phyloP scores from a whole-genome alignment of 192 early-diverging fungal genomes.

The Phycomyces blakesleeanus region DNA sequence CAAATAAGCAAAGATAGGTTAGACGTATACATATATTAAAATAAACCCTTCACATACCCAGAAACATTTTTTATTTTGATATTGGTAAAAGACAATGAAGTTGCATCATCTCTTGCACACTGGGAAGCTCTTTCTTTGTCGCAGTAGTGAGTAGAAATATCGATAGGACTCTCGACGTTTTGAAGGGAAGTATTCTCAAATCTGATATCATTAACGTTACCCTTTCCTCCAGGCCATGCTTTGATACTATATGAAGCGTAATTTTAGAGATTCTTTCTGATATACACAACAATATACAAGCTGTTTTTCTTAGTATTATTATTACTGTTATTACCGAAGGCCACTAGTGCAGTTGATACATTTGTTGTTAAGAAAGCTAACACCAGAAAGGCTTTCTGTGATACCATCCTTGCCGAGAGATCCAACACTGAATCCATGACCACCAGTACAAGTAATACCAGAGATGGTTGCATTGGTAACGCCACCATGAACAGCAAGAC shows the following conservation, averaged over 20 bases:
- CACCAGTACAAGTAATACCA: constrained; percentile 34
- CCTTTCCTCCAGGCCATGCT: constrained; percentile 39
- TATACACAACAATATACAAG: no score
- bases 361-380: constrained; percentile 27
- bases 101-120: constrained; percentile 31
- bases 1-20: no score
- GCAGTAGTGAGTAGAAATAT: constrained; percentile 47
- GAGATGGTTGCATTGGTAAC: constrained; percentile 39
- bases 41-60: constrained; percentile 21
- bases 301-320: no score
- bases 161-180: constrained; percentile 28
- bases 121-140: constrained; percentile 32
- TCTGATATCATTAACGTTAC: constrained; percentile 42
- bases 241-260: constrained; percentile 36
- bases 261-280: no score
- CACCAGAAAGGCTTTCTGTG: constrained; percentile 36
- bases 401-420: constrained; percentile 12
- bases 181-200: constrained; percentile 38
- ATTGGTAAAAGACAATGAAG: constrained; percentile 34
- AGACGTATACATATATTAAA: no score
- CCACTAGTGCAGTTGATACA: constrained; percentile 36
- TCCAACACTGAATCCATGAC: constrained; percentile 23
- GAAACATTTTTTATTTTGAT: constrained; percentile 39
- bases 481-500: constrained; percentile 47
- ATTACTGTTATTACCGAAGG: constrained; percentile 21